Evolutionary conservation across 768 basidiomycete genomes (phyloP).

Genomic region (Tephrocybe sp.): DNA sequence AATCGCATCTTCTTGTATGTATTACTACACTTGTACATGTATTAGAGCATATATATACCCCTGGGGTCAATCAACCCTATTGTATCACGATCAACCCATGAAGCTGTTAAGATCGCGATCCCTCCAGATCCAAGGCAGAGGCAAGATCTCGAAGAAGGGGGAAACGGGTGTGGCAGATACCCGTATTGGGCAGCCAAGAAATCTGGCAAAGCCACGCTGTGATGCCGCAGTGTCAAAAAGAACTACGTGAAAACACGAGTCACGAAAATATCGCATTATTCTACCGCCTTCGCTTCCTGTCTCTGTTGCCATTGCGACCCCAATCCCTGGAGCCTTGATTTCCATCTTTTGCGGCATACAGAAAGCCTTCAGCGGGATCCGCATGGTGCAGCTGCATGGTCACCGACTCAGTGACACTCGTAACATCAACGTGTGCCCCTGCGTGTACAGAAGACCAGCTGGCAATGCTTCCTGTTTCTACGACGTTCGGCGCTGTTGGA

Average conservation of each 20-base stretch:
- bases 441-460: neutral
- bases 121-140: constrained; percentile 1
- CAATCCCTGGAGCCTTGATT: constrained; percentile 1
- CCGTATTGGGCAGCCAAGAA: neutral
- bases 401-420: neutral
- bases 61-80: neutral
- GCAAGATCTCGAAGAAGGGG: too few relatives aligned
- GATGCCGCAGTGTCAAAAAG: neutral
- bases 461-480: neutral
- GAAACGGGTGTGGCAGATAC: neutral
- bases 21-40: neutral
- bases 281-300: constrained; percentile 21
- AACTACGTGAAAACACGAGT: neutral
- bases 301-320: constrained; percentile 19
- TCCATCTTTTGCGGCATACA: constrained; percentile 11
- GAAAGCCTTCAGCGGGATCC: constrained; percentile 25
- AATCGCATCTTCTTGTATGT: neutral
- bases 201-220: neutral
- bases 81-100: neutral
- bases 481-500: neutral
- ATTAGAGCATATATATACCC: neutral
- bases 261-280: neutral
- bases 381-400: constrained; percentile 18
- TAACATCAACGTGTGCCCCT: neutral
- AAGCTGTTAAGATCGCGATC: neutral